Percentiles rank a stretch among this genome's conserved stretches.
Evolutionary conservation across 139 green algal genomes (phyloP).

Genomic region (Protoeuglena noctilucae): DNA sequence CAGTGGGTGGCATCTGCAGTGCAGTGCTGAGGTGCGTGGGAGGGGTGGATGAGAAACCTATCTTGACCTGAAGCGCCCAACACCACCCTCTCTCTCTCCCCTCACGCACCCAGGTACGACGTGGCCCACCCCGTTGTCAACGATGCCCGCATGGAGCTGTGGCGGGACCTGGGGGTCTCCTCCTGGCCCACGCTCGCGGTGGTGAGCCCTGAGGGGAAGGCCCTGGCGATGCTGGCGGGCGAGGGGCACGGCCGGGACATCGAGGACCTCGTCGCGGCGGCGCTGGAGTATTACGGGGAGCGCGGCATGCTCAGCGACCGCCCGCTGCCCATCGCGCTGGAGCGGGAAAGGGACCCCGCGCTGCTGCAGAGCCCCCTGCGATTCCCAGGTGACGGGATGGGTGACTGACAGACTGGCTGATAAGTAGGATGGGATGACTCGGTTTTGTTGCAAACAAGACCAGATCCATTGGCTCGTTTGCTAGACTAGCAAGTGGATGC

Average conservation of each 20-base stretch:
- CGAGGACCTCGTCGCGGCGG: slow-evolving; percentile 48
- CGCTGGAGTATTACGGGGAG: slow-evolving; percentile 46
- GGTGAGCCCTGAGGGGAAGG: slow-evolving; percentile 26
- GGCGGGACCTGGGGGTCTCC: slow-evolving; percentile 39
- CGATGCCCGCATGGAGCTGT: slow-evolving; percentile 48
- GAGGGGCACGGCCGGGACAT: slow-evolving; percentile 48
- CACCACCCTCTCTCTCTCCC: no score
- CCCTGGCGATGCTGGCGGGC: slow-evolving; percentile 36
- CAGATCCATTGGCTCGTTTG: no score
- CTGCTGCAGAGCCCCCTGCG: slow-evolving; percentile 23
- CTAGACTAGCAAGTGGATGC: no score
- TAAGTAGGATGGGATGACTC: no score
- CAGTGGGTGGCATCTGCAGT: no score
- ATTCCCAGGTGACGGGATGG: no score
- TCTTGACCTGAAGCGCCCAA: no score
- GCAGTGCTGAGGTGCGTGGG: no score
- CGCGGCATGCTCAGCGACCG: slow-evolving; percentile 27
- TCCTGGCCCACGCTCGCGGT: slow-evolving; percentile 53
- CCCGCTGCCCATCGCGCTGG: slow-evolving; percentile 39
- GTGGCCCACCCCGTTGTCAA: slow-evolving; percentile 55
- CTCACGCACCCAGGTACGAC: slow-evolving; percentile 60
- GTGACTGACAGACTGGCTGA: no score
- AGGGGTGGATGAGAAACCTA: no score
- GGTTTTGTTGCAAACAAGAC: no score
- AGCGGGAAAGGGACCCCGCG: slow-evolving; percentile 33